These are phyloP conservation scores for Fallopia convolvulus DNA, from an alignment of 148 eudicot genomes.

Conservation along the genomic window DNA sequence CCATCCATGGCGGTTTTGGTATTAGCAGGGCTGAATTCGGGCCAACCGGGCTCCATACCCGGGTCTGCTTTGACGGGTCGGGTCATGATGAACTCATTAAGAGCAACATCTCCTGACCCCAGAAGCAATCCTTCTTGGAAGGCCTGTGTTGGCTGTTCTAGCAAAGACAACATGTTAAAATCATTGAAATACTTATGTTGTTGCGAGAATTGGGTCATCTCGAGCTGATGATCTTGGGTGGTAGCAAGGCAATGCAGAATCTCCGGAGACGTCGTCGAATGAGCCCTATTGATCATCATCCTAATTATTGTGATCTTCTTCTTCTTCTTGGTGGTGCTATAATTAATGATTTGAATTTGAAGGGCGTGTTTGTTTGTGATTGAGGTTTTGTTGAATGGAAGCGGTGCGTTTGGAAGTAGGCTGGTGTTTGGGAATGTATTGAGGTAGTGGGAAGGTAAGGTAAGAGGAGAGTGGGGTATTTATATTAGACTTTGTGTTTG, in stretches of 20 bases:
- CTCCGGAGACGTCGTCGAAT: conserved; percentile 20
- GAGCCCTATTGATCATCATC: conserved; percentile 5
- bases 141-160: conserved; percentile 9
- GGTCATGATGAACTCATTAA: conserved; percentile 15
- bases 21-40: neutral
- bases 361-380: conserved; percentile 1
- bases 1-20: too few species aligned
- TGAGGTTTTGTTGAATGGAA: neutral
- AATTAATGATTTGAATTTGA: neutral
- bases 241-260: conserved; percentile 36
- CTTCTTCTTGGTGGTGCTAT: neutral
- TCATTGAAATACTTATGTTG: conserved; percentile 31
- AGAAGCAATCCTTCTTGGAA: neutral
- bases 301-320: neutral
- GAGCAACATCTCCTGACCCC: neutral
- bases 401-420: neutral
- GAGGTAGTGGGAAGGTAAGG: neutral
- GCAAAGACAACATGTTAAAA: conserved; percentile 16
- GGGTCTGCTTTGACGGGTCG: conserved; percentile 56
- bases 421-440: neutral
- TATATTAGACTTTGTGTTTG: neutral
- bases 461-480: neutral
- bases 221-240: conserved; percentile 28
- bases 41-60: conserved; percentile 16
- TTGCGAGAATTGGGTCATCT: conserved; percentile 12